phyloP scores from a whole-genome alignment of 805 yeast genomes.

The Wickerhamiella brachini region DNA sequence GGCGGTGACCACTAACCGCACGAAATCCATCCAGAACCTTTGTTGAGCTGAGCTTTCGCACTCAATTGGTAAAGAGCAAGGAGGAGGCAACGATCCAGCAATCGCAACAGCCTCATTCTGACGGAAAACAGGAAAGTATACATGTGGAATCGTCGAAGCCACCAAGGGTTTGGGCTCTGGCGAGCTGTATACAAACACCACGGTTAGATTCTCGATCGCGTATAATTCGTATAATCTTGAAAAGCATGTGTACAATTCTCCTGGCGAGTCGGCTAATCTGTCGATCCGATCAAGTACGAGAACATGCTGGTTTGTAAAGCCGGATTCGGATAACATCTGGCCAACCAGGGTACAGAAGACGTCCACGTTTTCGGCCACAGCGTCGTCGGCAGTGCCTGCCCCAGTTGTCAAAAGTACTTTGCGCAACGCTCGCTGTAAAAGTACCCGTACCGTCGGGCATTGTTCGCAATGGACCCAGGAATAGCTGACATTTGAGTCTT shows the following conservation, averaged over 20 bases:
- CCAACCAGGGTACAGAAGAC: constrained; percentile 30
- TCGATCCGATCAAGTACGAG: constrained; percentile 40
- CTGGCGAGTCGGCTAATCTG: constrained; percentile 31
- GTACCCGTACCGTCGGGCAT: constrained; percentile 33
- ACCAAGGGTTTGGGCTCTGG: constrained; percentile 32
- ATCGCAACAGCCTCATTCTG: constrained; percentile 27
- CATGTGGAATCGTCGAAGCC: constrained; percentile 31
- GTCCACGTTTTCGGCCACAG: constrained; percentile 30
- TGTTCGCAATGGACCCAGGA: constrained; percentile 36
- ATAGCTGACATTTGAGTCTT: constrained; percentile 18
- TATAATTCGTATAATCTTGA: constrained; percentile 29
- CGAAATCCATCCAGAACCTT: constrained; percentile 30
- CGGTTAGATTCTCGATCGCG: constrained; percentile 25
- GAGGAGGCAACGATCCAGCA: constrained; percentile 11
- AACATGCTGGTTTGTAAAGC: constrained; percentile 23
- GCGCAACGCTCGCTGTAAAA: constrained; percentile 34
- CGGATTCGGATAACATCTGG: constrained; percentile 25
- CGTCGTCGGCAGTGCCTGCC: constrained; percentile 14
- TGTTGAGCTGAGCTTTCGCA: neutral
- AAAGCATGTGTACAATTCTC: constrained; percentile 30
- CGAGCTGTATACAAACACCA: constrained; percentile 31
- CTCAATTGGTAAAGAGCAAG: neutral
- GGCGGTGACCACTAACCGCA: constrained; percentile 32
- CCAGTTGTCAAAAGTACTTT: constrained; percentile 24
- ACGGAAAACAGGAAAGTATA: constrained; percentile 32